phyloP scores from a whole-genome alignment of 306 rosid species.

The Phaseolus lunatus region DNA sequence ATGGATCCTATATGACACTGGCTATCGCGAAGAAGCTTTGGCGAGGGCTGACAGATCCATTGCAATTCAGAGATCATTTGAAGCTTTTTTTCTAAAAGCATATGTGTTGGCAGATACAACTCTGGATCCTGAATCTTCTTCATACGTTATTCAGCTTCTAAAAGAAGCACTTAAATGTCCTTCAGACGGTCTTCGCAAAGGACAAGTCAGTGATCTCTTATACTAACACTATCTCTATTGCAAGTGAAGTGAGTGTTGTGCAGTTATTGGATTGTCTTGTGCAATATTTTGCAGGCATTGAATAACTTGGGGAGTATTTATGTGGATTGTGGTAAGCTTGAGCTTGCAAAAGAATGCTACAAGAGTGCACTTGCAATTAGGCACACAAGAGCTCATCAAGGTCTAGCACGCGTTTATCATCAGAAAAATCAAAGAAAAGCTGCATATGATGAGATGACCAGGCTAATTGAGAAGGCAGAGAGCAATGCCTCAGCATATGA shows the following conservation, averaged over 20 bases:
- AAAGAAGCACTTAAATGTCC: constrained; percentile 88
- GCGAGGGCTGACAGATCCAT: constrained; percentile 72
- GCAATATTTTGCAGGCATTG: constrained; percentile 68
- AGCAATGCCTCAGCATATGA: constrained; percentile 82
- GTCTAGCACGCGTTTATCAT: constrained; percentile 80
- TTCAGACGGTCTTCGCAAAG: constrained; percentile 90
- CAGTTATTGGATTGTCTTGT: constrained; percentile 41
- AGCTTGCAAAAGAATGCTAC: constrained; percentile 76
- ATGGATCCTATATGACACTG: constrained; percentile 88
- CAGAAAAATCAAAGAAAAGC: constrained; percentile 70
- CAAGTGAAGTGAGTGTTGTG: constrained; percentile 16
- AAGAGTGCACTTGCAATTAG: constrained; percentile 78
- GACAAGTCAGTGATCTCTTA: constrained; percentile 66
- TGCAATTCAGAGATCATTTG: constrained; percentile 73
- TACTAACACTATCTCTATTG: neutral
- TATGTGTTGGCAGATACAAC: constrained; percentile 73
- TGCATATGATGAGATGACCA: constrained; percentile 87
- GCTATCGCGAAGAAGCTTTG: constrained; percentile 74
- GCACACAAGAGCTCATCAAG: constrained; percentile 96
- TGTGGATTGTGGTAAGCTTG: constrained; percentile 75
- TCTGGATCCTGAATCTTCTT: constrained; percentile 67
- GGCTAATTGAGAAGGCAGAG: constrained; percentile 74
- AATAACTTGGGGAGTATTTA: constrained; percentile 81
- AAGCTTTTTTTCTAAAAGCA: constrained; percentile 83
- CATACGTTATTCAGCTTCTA: constrained; percentile 67